Evolutionary conservation across 768 basidiomycete species (phyloP).

Genomic region (Termitomyces titanicus): DNA sequence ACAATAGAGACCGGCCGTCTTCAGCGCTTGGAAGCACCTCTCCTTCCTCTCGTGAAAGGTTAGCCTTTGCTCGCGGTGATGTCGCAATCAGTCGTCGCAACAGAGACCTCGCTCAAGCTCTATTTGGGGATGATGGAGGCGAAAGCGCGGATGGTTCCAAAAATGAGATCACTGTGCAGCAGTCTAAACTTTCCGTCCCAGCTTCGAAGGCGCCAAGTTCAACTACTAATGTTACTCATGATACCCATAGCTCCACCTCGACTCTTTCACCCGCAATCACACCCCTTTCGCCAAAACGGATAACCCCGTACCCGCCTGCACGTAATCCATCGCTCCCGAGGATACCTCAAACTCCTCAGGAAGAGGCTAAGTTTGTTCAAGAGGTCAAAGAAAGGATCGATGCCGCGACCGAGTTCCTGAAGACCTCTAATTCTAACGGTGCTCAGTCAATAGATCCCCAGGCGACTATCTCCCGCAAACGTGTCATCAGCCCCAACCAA

Average conservation of each 20-base stretch:
- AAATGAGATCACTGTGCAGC: background rate
- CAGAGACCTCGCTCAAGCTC: slow-evolving; percentile 70
- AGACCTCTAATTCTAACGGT: slow-evolving; percentile 38
- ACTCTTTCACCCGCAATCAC: slow-evolving; percentile 3
- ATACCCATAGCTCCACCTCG: slow-evolving; percentile 22
- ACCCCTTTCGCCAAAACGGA: slow-evolving; percentile 20
- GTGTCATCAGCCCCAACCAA: slow-evolving; percentile 56
- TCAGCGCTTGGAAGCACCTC: slow-evolving; percentile 20
- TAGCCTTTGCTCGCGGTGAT: slow-evolving; percentile 26
- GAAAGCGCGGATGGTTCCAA: slow-evolving; percentile 12
- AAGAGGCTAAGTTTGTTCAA: slow-evolving; percentile 53
- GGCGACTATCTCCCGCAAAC: slow-evolving; percentile 47
- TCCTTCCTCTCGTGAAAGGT: slow-evolving; percentile 4
- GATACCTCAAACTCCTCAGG: slow-evolving; percentile 39
- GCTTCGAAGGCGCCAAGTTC: slow-evolving; percentile 1
- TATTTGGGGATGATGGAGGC: slow-evolving; percentile 55
- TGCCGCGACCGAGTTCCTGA: slow-evolving; percentile 61
- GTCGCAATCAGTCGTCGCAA: slow-evolving; percentile 56
- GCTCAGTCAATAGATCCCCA: slow-evolving; percentile 30
- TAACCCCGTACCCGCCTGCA: slow-evolving; percentile 31
- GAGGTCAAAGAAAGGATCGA: slow-evolving; percentile 69
- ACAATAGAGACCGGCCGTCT: slow-evolving; percentile 22
- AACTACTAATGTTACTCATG: slow-evolving; percentile 16
- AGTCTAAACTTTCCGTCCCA: background rate
- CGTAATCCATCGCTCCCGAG: slow-evolving; percentile 42